Base-by-base conservation (phyloP, 768 basidiomycete genomes). In the Neoboletus subvelutipes region DNA sequence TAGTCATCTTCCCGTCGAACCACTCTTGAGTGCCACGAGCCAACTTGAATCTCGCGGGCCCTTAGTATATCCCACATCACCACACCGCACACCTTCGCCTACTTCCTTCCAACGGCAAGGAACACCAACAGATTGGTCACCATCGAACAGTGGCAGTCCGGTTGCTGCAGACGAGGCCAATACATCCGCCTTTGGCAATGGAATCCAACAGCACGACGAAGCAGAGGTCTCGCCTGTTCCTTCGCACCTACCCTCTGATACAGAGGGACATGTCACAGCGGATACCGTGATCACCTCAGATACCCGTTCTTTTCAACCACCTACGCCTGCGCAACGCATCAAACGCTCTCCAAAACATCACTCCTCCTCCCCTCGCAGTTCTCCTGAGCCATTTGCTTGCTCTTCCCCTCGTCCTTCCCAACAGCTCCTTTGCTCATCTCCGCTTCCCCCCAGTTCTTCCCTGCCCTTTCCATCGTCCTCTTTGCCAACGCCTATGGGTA, bases 111-210 rank as follows among this genome's bases (percentile, higher is more conserved):
- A 13, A 41, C 50, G 18, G 13, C 64, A 63, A 59, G 68, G 63
- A 31, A 72, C 71, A 6, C 72, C 71, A n/a, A 60, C 72, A n/a
- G 53, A 70, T 28, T 72, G 71, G 71, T 68, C 72, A 10, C 52
- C 45, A 34, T 72, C 72, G 11, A 48, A 54, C 11, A 60, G 59
- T 20, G 64, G 66, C 8, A 72, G 61, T 52, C 55, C 64, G 4
- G 17, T 49, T 39, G 28, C 48, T 45, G 29, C 31, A 33, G 58
- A 45, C 9, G 36, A 40, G 24, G 34, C 34, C 13, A 10, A 34
- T 15, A 17, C 20, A 34, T 20, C 28, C 24, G 11, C 46, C 22
- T 15, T 37, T 13, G 46, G 4, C 26, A 49, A 54, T 40, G 50
- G 28, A 34, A 42, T 18, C 8, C 55, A 40, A 50, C 57, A 13